A percentile compares a stretch with the other conserved stretches of the same genome.
phyloP scores from a whole-genome alignment of 139 green algal species.

The Chlamydomonas sphaeroides region DNA sequence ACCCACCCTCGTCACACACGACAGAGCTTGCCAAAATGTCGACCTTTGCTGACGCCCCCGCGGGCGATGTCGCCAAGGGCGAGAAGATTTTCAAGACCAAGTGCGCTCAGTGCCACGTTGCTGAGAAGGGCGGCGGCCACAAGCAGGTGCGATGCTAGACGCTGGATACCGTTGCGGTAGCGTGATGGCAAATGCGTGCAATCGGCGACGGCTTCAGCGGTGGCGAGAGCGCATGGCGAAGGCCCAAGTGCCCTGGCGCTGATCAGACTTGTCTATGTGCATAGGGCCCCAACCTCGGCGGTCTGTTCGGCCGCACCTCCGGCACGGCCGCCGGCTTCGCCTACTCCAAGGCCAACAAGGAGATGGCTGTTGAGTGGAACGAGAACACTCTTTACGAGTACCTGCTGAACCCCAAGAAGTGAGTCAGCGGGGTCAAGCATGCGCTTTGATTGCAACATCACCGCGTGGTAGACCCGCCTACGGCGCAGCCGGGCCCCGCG shows the following conservation, averaged over 20 bases:
- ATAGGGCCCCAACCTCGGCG: conserved; percentile 96
- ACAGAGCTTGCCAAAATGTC: no score
- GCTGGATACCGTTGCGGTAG: no score
- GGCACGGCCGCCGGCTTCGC: conserved; percentile 89
- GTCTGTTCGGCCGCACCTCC: conserved; percentile 92
- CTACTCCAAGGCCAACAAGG: conserved; percentile 98
- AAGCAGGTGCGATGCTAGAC: conserved; percentile 92
- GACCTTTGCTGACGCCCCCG: conserved; percentile 76
- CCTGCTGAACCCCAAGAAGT: conserved; percentile 98
- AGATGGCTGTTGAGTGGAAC: conserved; percentile 87
- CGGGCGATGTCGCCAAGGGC: conserved; percentile 64
- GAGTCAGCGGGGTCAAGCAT: no score
- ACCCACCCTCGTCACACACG: no score
- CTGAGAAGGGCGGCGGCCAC: conserved; percentile 92
- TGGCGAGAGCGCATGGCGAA: no score
- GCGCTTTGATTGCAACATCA: no score
- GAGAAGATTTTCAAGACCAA: conserved; percentile 99
- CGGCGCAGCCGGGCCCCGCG: no score
- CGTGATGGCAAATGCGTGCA: no score
- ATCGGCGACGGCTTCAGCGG: no score
- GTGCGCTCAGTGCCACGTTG: conserved; percentile 95
- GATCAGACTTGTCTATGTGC: neutral
- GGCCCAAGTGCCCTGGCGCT: no score
- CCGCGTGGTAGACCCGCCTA: no score
- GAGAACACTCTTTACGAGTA: conserved; percentile 96